These are phyloP conservation scores for Seiridium unicorne DNA, from an alignment of 2,329 filamentous ascomycete species.

Conservation along the genomic window DNA sequence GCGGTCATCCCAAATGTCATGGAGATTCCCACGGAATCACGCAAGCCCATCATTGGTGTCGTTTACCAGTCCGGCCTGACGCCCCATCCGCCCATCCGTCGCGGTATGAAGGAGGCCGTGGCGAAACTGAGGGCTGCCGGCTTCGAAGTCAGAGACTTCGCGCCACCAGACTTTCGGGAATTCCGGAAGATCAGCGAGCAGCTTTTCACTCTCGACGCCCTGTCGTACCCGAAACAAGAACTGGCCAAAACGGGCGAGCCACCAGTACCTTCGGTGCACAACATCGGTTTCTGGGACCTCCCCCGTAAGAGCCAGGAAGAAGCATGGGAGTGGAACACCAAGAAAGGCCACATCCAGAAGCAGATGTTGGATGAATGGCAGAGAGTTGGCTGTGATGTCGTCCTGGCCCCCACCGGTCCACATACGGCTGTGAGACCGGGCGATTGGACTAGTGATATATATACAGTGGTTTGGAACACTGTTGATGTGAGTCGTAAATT, in stretches of 20 bases:
- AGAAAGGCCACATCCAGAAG: constrained; percentile 28
- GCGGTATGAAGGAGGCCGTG: constrained; percentile 24
- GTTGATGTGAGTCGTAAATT: constrained; percentile 23
- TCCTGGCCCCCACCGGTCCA: constrained; percentile 26
- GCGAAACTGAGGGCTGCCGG: constrained; percentile 23
- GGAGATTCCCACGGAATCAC: constrained; percentile 11
- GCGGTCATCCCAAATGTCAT: constrained; percentile 19
- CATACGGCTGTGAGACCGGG: constrained; percentile 29
- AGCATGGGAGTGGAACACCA: constrained; percentile 31
- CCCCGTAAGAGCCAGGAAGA: constrained; percentile 29
- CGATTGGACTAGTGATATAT: constrained; percentile 31
- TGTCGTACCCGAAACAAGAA: constrained; percentile 31
- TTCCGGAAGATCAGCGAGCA: constrained; percentile 28
- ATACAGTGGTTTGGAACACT: constrained; percentile 34
- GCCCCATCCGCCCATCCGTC: constrained; percentile 26
- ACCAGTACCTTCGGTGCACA: constrained; percentile 27
- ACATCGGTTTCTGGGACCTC: constrained; percentile 31
- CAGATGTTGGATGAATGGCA: constrained; percentile 33
- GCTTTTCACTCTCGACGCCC: constrained; percentile 31
- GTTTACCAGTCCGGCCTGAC: constrained; percentile 25
- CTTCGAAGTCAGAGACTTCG: constrained; percentile 27
- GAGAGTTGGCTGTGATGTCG: constrained; percentile 27
- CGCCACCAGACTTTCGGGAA: constrained; percentile 26
- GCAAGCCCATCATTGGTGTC: constrained; percentile 27
- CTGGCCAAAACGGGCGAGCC: constrained; percentile 29